phyloP scores from a whole-genome alignment of 163 green algal genomes.

The Scenedesmus sp. region DNA sequence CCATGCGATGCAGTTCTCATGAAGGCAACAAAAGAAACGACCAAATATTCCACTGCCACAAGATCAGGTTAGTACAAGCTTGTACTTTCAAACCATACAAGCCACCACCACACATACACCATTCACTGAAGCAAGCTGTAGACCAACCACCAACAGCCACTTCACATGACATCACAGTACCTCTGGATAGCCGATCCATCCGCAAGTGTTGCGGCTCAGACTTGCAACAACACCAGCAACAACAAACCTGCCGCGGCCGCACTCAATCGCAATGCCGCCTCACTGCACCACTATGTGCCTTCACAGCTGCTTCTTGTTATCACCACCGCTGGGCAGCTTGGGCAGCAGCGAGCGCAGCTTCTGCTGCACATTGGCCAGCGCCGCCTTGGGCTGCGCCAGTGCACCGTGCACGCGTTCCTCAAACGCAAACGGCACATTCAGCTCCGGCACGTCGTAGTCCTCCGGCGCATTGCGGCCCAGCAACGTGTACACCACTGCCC shows the following conservation, averaged over 20 bases:
- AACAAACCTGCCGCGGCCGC: not conserved
- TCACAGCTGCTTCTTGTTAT: conserved; percentile 22
- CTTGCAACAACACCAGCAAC: not conserved
- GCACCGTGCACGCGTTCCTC: conserved; percentile 47
- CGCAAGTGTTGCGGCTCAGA: not conserved
- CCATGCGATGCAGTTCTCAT: not conserved
- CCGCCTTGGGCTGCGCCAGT: not conserved
- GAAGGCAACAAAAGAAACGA: not conserved
- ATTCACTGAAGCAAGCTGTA: not conserved
- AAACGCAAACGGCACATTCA: conserved; percentile 69
- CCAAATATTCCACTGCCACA: not conserved
- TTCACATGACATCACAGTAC: not conserved
- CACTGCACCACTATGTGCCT: not conserved
- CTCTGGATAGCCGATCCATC: not conserved
- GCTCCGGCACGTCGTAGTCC: conserved; percentile 63
- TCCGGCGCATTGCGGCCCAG: conserved; percentile 43
- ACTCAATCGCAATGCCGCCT: not conserved
- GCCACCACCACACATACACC: not conserved
- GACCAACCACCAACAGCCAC: not conserved
- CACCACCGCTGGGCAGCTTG: not conserved
- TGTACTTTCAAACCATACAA: not conserved
- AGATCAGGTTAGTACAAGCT: not conserved
- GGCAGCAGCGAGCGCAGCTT: not conserved
- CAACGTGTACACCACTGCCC: conserved; percentile 56
- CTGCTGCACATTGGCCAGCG: conserved; percentile 1